phyloP scores from a whole-genome alignment of 345 rosid genomes.

The Sisymbrium altissimum region DNA sequence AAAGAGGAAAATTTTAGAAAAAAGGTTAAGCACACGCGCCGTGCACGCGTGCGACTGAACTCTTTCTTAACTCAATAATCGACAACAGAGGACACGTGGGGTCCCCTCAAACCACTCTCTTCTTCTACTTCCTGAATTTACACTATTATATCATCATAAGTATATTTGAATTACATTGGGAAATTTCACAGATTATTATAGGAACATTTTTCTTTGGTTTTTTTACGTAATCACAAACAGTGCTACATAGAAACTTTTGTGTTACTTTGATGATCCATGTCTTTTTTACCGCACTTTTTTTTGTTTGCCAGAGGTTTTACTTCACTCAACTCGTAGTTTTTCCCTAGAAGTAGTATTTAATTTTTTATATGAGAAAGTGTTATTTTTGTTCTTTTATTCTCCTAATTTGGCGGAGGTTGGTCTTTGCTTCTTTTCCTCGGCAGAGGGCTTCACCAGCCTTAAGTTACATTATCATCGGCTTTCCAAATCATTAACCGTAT shows the following conservation, averaged over 20 bases:
- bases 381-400: too few species aligned
- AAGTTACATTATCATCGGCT: neutral
- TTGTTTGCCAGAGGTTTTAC: neutral
- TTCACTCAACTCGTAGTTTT: neutral
- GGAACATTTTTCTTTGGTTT: neutral
- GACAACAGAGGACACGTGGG: slow-evolving; percentile 37
- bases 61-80: neutral
- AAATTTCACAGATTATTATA: neutral
- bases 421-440: too few species aligned
- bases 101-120: slow-evolving; percentile 26
- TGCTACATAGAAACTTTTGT: neutral
- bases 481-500: neutral
- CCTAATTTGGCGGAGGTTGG: too few species aligned
- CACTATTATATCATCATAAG: neutral
- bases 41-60: slow-evolving; percentile 33
- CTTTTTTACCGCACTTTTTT: too few species aligned
- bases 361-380: too few species aligned
- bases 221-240: too few species aligned
- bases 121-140: neutral
- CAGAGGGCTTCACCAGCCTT: neutral
- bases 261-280: neutral
- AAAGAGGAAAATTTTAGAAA: neutral
- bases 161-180: too few species aligned
- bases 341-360: too few species aligned
- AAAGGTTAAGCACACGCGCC: slow-evolving; percentile 37